Conservation (phyloP, 1,284 basidiomycete genomes). For the Ceratobasidium sp. region DNA sequence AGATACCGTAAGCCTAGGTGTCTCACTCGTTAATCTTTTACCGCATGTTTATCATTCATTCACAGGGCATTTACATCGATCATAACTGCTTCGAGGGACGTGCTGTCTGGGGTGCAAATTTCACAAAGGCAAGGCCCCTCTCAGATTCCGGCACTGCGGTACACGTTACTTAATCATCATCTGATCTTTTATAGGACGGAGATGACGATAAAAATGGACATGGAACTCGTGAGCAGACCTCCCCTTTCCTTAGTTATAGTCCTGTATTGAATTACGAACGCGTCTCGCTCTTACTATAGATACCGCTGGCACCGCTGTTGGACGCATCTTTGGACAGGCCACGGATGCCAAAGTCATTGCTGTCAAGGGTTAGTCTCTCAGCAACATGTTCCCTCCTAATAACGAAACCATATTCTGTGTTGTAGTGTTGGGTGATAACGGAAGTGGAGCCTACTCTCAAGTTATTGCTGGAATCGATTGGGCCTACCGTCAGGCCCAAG, state of each 20-base stretch:
- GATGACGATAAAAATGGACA: conserved; percentile 46
- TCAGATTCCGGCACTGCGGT: not conserved
- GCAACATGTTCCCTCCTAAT: not conserved
- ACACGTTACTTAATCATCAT: not conserved
- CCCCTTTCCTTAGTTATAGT: not conserved
- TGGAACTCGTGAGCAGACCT: conserved; percentile 39
- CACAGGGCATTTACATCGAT: conserved; percentile 33
- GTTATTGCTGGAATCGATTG: conserved; percentile 88
- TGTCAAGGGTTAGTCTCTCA: conserved; percentile 91
- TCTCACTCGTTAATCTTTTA: not conserved
- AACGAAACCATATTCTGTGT: not conserved
- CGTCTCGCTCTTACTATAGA: conserved; percentile 21
- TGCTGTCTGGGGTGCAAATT: conserved; percentile 48
- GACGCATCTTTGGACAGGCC: conserved; percentile 89
- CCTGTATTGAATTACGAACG: too few species aligned
- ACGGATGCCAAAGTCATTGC: conserved; percentile 94
- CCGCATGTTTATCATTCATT: not conserved
- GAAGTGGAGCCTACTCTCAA: conserved; percentile 94
- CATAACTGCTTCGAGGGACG: conserved; percentile 46
- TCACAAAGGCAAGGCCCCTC: conserved; percentile 1
- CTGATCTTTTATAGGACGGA: conserved; percentile 1
- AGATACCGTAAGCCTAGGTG: conserved; percentile 9
- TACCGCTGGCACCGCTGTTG: conserved; percentile 61
- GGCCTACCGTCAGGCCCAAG: conserved; percentile 72
- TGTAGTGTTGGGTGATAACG: conserved; percentile 81